These are phyloP conservation scores for Waltergamsia citrina DNA, from an alignment of 2,329 filamentous ascomycete genomes.

Conservation along the genomic window DNA sequence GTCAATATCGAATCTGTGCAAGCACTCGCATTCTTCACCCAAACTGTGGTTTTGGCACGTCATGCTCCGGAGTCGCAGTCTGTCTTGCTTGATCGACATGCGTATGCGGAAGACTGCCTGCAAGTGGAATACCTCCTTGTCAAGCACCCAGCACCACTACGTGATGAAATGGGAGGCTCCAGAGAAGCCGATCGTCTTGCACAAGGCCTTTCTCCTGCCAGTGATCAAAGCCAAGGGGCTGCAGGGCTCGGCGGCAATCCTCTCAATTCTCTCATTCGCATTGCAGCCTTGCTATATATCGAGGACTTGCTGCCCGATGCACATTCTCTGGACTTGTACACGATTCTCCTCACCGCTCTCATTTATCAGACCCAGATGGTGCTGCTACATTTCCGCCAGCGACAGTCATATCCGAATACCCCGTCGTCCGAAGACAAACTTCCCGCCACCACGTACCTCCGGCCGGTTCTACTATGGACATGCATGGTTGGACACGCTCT, in stretches of 20 bases:
- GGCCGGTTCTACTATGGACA: constrained; percentile 15
- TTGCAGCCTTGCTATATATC: constrained; percentile 18
- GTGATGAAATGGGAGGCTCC: constrained; percentile 7
- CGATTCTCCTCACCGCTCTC: constrained; percentile 17
- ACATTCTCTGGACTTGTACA: constrained; percentile 19
- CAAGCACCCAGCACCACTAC: constrained; percentile 14
- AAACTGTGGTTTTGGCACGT: constrained; percentile 12
- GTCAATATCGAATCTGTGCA: constrained; percentile 13
- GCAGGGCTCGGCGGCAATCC: constrained; percentile 3
- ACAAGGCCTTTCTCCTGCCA: no score
- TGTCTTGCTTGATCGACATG: constrained; percentile 16
- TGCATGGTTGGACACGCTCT: constrained; percentile 16
- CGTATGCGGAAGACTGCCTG: constrained; percentile 20
- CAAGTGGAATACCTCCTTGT: constrained; percentile 17
- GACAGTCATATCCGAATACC: constrained; percentile 2
- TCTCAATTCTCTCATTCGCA: constrained; percentile 17
- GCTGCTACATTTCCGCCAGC: constrained; percentile 2
- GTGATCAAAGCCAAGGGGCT: not conserved
- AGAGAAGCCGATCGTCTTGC: no score
- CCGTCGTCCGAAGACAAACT: constrained; percentile 3
- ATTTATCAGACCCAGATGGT: constrained; percentile 11
- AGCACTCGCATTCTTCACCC: constrained; percentile 15
- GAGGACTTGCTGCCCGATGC: constrained; percentile 21
- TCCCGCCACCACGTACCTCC: no score
- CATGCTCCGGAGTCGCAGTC: constrained; percentile 4